These are phyloP conservation scores for Pleurozium schreberi DNA, from an alignment of 225 moss, liverwort and hornwort genomes.

Conservation along the genomic window DNA sequence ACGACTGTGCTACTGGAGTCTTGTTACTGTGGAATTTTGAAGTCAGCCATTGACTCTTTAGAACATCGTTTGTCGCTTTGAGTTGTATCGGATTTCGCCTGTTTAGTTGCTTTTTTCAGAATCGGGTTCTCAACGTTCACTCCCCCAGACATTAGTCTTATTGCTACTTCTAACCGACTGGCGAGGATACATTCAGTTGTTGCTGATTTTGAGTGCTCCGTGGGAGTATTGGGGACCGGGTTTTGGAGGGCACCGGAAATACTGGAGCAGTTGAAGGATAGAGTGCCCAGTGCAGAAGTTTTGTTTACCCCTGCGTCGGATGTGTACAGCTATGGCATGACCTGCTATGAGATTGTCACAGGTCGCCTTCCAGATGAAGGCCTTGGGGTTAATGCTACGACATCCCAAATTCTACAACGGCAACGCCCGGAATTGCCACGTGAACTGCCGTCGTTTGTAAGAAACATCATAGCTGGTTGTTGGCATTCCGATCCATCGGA, in stretches of 20 bases:
- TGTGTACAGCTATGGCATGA: neutral
- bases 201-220: neutral
- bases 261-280: neutral
- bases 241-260: neutral
- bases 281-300: neutral
- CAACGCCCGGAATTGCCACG: neutral
- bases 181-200: neutral
- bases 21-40: neutral
- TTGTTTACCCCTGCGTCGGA: neutral
- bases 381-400: neutral
- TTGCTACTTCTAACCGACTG: too few species aligned
- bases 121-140: neutral
- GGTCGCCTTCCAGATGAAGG: neutral
- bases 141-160: too few species aligned
- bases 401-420: neutral
- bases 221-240: neutral
- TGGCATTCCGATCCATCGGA: neutral
- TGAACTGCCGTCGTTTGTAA: neutral
- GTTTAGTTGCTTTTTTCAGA: fast-evolving
- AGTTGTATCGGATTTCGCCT: neutral
- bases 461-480: neutral
- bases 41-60: neutral
- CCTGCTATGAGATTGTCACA: neutral
- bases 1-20: neutral
- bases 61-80: neutral